Evolutionary conservation across 2,329 filamentous ascomycete species (phyloP).

Genomic region (Tolypocladium ophioglossoides): DNA sequence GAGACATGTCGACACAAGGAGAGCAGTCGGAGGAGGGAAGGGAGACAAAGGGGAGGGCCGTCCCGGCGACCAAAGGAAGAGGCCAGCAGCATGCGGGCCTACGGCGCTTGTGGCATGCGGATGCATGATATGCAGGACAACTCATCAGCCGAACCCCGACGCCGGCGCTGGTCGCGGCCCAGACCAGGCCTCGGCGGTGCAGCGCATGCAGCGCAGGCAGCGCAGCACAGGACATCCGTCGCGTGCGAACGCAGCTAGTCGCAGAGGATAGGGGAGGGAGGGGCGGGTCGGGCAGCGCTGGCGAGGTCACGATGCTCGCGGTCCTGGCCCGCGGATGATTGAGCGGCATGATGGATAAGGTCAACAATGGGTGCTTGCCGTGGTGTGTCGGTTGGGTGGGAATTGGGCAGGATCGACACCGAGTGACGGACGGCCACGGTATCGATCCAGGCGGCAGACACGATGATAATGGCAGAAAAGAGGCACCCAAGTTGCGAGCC

Average conservation of each 20-base stretch:
- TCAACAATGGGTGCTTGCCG: neutral
- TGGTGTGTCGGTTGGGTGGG: conserved; percentile 2
- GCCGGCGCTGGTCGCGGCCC: neutral
- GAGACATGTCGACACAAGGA: neutral
- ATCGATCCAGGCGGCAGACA: neutral
- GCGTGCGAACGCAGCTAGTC: neutral
- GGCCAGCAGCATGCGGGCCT: neutral
- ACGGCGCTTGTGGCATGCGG: conserved; percentile 1
- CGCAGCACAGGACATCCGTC: neutral
- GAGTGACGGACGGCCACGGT: neutral
- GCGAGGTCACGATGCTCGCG: neutral
- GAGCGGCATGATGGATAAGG: neutral
- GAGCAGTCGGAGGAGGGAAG: neutral
- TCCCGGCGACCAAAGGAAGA: neutral
- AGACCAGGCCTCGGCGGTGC: neutral
- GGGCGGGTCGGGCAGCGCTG: conserved; percentile 5
- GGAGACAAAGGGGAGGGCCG: neutral
- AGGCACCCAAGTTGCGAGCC: neutral
- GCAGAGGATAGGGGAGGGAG: neutral
- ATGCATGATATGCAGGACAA: conserved; percentile 7
- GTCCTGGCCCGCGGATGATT: too few species aligned
- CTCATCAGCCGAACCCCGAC: conserved; percentile 4
- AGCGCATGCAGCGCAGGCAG: neutral
- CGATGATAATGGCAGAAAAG: neutral
- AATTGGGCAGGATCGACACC: conserved; percentile 4